A percentile compares a stretch with the other conserved stretches of the same genome.
Conservation (phyloP, 2,329 filamentous ascomycete genomes). For the Xylaria sp. region DNA sequence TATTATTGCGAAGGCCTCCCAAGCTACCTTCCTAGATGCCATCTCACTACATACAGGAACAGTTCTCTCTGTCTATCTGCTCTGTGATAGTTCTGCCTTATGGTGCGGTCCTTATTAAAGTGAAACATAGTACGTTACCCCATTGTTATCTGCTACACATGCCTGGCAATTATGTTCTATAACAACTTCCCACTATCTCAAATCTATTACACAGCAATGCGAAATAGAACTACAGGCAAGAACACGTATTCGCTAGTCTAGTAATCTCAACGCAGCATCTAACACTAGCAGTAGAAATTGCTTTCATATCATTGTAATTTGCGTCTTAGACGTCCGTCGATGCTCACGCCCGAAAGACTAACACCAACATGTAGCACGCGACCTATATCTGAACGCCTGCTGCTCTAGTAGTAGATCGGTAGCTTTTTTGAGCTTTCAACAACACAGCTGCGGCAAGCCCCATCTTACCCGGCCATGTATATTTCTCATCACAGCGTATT, state of each 20-base stretch:
- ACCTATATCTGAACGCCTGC: conserved; percentile 9
- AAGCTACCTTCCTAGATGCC: too few species aligned
- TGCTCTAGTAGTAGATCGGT: conserved; percentile 9
- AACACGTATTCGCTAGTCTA: background rate
- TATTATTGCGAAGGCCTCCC: too few species aligned
- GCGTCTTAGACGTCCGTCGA: conserved; percentile 7
- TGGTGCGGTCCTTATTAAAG: too few species aligned
- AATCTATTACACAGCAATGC: background rate
- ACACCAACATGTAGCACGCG: conserved; percentile 4
- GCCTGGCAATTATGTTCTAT: too few species aligned
- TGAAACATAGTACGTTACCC: too few species aligned
- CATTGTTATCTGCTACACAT: too few species aligned
- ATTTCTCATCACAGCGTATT: background rate
- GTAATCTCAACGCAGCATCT: background rate
- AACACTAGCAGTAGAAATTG: background rate
- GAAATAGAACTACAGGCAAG: background rate
- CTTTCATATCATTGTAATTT: conserved; percentile 4
- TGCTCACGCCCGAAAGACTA: conserved; percentile 1
- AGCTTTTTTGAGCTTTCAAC: background rate
- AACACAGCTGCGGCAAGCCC: background rate
- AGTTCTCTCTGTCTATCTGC: too few species aligned
- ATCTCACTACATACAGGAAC: too few species aligned
- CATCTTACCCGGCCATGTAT: background rate
- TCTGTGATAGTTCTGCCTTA: too few species aligned
- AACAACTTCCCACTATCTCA: background rate